Base-by-base conservation (phyloP, 2,329 filamentous ascomycete genomes). In the Aspergillus unguis region DNA sequence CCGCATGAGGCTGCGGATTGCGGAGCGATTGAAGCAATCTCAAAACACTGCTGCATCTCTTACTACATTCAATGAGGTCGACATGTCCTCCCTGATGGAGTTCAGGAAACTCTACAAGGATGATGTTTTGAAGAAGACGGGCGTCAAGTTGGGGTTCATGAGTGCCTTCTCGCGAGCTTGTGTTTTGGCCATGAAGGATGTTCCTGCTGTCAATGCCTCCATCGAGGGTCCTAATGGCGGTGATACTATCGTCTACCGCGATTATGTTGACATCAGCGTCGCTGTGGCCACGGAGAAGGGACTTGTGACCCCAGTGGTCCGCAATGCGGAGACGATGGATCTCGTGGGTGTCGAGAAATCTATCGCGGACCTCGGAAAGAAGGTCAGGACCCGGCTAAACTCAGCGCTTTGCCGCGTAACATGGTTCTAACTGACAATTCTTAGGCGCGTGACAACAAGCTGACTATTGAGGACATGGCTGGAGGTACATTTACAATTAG, bases 61-160 rank as follows among this genome's bases (percentile, higher is more conserved):
- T 48, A 97, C 94, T 44, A 99, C 94, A 27, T 99, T 99, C 82
- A 96, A 99, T 74, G 92, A 97, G 75, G 94, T 99, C 56, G 94
- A 99, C 73, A 99, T 99, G 94, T 95, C 92, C 31, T 90, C 88
- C 25, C 80, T 99, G 45, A 96, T 97, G 87, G 90, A 96, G 58
- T 92, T 99, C 79, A 88, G 94, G 64, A 96, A 95, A 75, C 80
- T 91, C 43, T 97, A 97, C 83, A 97, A 97, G 80, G 92, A 97
- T 55, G 92, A 96, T 54, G 79, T 96, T 25, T 79, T 97, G 53
- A 96, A 97, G 82, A 95, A 92, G 80, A 94, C 90, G 7, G 92
- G 92, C 41, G 88, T 97, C 53, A 99, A 97, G 80, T 86, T 99
- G 49, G 94, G 94, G n/a, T 99, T 97, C 80, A 97, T 99, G 92